Conservation (phyloP, 176 grass and related monocot genomes). For the Saccharum officinarum region DNA sequence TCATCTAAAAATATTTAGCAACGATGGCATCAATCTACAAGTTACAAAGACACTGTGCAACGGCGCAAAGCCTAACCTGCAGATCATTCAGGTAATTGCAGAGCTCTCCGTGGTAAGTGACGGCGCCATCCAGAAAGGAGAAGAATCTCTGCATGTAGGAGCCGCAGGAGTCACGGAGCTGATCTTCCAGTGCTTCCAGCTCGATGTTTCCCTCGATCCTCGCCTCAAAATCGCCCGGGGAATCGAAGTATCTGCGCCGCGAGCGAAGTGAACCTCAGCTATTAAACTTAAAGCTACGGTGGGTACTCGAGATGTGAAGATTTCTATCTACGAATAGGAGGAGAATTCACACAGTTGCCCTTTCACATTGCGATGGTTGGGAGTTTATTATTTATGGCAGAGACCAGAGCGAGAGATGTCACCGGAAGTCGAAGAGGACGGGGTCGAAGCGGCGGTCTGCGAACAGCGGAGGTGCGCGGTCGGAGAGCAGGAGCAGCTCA, state of each 20-base stretch:
- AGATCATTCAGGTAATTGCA: conserved; percentile 65
- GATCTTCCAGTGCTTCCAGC: conserved; percentile 67
- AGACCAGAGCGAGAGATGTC: background rate
- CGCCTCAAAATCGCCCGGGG: conserved; percentile 64
- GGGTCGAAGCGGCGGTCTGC: conserved; percentile 51
- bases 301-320: background rate
- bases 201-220: conserved; percentile 53
- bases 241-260: conserved; percentile 61
- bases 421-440: conserved; percentile 82
- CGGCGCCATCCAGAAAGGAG: conserved; percentile 55
- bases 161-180: conserved; percentile 62
- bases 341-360: background rate
- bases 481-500: conserved; percentile 64
- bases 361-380: background rate
- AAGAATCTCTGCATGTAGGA: conserved; percentile 69
- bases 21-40: background rate
- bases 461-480: conserved; percentile 56
- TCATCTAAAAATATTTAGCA: background rate
- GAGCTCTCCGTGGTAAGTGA: conserved; percentile 64
- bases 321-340: background rate
- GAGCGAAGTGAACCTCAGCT: background rate
- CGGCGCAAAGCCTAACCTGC: conserved; percentile 36
- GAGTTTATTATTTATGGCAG: background rate
- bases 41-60: background rate
- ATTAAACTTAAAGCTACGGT: background rate